Conservation (phyloP, 2,329 filamentous ascomycete species). For the Hypoxylon sp. region DNA sequence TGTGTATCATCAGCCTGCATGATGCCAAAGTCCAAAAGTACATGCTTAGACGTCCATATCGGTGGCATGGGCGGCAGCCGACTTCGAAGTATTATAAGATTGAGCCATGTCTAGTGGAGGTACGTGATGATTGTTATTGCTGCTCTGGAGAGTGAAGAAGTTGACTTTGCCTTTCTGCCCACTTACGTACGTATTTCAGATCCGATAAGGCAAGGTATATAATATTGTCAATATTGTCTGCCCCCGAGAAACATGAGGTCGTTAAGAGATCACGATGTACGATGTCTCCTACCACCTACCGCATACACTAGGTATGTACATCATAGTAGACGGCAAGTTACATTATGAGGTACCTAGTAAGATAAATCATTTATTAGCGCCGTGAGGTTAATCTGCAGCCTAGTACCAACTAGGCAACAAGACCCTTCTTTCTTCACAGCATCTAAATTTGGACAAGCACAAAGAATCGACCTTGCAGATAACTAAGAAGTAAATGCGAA, state of each 20-base stretch:
- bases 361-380: conserved; percentile 12
- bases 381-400: conserved; percentile 15
- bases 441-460: conserved; percentile 20
- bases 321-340: too few species aligned
- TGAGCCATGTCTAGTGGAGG: conserved; percentile 28
- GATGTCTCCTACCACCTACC: too few species aligned
- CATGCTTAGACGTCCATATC: conserved; percentile 11
- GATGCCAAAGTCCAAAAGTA: conserved; percentile 12
- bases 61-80: conserved; percentile 3
- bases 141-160: conserved; percentile 9
- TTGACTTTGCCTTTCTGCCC: neutral
- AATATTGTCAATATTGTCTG: neutral
- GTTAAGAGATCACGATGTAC: neutral
- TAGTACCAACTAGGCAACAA: conserved; percentile 30
- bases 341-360: too few species aligned
- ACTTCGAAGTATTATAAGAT: conserved; percentile 23
- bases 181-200: conserved; percentile 11
- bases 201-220: conserved; percentile 24
- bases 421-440: conserved; percentile 17
- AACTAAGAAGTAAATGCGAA: neutral
- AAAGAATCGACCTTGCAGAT: conserved; percentile 4
- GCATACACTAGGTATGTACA: too few species aligned
- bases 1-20: conserved; percentile 17
- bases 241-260: neutral
- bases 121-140: conserved; percentile 18